phyloP scores from a whole-genome alignment of 2,329 filamentous ascomycete genomes.

The Blastomyces percursus region DNA sequence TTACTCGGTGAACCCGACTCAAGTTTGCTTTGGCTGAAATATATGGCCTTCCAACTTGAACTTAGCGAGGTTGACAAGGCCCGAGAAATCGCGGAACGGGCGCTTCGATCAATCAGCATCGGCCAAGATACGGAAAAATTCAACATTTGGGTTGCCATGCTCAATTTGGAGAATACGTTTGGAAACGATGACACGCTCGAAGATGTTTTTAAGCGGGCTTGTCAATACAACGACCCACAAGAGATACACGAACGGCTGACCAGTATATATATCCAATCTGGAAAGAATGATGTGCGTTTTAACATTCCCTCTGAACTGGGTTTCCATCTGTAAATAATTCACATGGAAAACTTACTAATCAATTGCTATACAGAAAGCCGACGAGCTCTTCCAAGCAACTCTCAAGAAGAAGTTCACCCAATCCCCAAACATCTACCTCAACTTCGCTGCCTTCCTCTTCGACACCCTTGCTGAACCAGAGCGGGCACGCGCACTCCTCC shows the following conservation, averaged over 20 bases:
- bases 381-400: constrained; percentile 74
- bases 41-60: constrained; percentile 98
- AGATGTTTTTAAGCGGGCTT: constrained; percentile 80
- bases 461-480: constrained; percentile 58
- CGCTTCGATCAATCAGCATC: constrained; percentile 81
- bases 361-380: constrained; percentile 58
- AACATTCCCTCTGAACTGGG: not conserved
- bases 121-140: constrained; percentile 85
- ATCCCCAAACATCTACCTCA: constrained; percentile 73
- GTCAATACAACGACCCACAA: constrained; percentile 84
- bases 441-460: constrained; percentile 90
- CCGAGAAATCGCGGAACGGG: constrained; percentile 78
- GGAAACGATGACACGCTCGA: constrained; percentile 73
- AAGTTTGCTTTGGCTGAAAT: constrained; percentile 87
- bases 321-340: not conserved
- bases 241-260: constrained; percentile 81
- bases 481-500: constrained; percentile 65
- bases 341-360: constrained; percentile 11
- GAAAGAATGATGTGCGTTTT: constrained; percentile 63
- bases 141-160: constrained; percentile 86
- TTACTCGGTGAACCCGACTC: constrained; percentile 86
- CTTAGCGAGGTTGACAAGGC: constrained; percentile 81
- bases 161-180: constrained; percentile 90
- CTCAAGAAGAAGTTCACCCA: constrained; percentile 84
- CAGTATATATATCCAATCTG: constrained; percentile 89